Base-by-base conservation (phyloP, 441 rosid species). In the Sinapis alba region DNA sequence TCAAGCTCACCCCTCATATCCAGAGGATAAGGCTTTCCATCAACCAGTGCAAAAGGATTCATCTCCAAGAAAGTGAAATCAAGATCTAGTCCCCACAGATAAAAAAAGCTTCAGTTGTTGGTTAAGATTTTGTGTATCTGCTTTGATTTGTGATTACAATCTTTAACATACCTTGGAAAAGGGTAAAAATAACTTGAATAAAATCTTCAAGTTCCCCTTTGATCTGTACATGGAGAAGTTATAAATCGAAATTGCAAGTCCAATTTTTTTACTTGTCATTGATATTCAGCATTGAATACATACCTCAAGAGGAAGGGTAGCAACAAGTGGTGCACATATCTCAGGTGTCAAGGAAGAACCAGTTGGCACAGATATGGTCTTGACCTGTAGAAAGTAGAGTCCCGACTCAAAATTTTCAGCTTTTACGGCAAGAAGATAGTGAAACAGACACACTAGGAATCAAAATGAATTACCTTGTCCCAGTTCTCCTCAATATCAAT, bases 1-100 rank as follows among this genome's bases (percentile, higher is more conserved):
- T 95, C 97, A 62, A 95, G 90, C 84, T 92, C 98, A 69, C 99
- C 98, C 83, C 98, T 95, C 97, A 93, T 93, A 79, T 93, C 99
- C 85, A 91, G 76, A 68, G 98, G 98, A 84, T 92, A 95, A 77
- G 98, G 98, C 87, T 88, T 95, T 75, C 96, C 93, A 70, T 89
- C 83, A 70, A 93, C 93, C 76, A 95, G 79, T 32, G 98, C 80
- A 75, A 95, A 95, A 51, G 99, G 99, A 81, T 95, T 92, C 99
- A 95, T 95, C 89, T 95, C 99, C 15, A 95, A 87, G 89, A 91
- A 93, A 57, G 97, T 93, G 85, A 95, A 93, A 86, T 95, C 99
- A 74, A 95, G 87, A 87, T 91, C 97, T 95, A 81, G 59, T 1
- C 7, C 66, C 50, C 64, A 61, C 2, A 11, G 53, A 18, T 1